These are phyloP conservation scores for Cronartium quercuum DNA, from an alignment of 1,284 basidiomycete genomes.

Conservation along the genomic window DNA sequence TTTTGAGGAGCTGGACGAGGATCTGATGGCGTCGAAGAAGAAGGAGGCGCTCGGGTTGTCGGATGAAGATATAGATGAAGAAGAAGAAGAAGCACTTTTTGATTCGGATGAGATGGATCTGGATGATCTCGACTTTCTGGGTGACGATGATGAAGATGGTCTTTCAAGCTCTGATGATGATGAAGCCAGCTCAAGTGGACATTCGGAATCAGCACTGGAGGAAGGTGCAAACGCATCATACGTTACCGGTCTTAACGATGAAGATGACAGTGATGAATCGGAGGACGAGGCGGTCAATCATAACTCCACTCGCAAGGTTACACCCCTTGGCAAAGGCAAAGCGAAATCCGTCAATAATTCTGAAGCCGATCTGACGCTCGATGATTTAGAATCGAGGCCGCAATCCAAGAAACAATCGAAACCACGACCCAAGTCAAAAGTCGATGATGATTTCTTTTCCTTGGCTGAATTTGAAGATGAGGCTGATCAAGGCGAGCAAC, in stretches of 20 bases:
- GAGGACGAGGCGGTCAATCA: background rate
- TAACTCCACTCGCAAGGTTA: background rate
- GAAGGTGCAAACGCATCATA: background rate
- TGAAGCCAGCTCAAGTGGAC: background rate
- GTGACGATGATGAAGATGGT: background rate
- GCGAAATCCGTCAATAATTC: background rate
- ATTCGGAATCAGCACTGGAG: background rate
- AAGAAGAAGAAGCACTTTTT: background rate
- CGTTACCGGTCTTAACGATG: background rate
- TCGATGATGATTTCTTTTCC: slow-evolving; percentile 28
- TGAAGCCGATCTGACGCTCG: background rate
- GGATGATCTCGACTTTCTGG: slow-evolving; percentile 4
- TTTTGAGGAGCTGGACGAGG: background rate
- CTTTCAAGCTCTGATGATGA: background rate
- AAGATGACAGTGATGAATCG: slow-evolving; percentile 8
- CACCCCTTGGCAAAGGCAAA: background rate
- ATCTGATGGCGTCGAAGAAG: background rate
- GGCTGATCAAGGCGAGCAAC: slow-evolving; percentile 12
- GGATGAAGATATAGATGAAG: background rate
- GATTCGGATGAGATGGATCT: background rate
- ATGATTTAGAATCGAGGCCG: background rate
- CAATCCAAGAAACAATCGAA: background rate
- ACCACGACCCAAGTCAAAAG: no score
- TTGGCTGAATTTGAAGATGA: slow-evolving; percentile 29
- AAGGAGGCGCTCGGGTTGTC: background rate